Evolutionary conservation across 352 stramenopile species (phyloP).

Genomic region (Globisporangium acanthophoron): DNA sequence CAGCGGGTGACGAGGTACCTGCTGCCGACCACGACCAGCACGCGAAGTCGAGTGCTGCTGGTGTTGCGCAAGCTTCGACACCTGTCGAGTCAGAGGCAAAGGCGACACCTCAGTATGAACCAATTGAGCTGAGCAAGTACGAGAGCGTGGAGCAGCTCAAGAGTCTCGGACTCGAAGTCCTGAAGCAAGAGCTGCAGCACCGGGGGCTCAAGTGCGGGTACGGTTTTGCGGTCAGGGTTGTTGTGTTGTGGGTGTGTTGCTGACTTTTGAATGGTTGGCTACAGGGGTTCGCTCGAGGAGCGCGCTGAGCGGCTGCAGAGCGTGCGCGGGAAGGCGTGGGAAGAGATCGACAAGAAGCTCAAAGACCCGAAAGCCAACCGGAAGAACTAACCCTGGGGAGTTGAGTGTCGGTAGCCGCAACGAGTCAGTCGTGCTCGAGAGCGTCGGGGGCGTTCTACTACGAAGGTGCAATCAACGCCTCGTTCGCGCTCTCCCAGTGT

Average conservation of each 20-base stretch:
- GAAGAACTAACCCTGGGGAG: not conserved
- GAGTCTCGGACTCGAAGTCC: slow-evolving; percentile 79
- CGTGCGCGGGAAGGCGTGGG: slow-evolving; percentile 88
- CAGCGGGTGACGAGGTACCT: not conserved
- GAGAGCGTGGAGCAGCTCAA: slow-evolving; percentile 67
- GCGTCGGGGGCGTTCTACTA: not conserved
- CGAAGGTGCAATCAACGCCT: not conserved
- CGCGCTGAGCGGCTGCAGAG: slow-evolving; percentile 89
- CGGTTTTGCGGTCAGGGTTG: slow-evolving; percentile 1
- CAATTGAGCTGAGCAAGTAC: slow-evolving; percentile 51
- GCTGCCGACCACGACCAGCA: not conserved
- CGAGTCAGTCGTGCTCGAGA: not conserved
- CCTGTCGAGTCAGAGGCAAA: not conserved
- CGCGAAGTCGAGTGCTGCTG: not conserved
- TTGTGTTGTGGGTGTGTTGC: not conserved
- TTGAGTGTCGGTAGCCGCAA: too few relatives aligned
- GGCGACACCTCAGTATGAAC: slow-evolving; percentile 7
- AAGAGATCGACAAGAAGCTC: slow-evolving; percentile 86
- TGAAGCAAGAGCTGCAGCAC: slow-evolving; percentile 91
- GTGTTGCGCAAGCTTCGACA: not conserved
- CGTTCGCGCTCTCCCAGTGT: not conserved
- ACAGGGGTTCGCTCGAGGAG: slow-evolving; percentile 86
- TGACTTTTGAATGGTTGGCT: slow-evolving; percentile 1
- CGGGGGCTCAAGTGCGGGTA: slow-evolving; percentile 96
- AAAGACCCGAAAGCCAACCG: slow-evolving; percentile 44